Evolutionary conservation across 805 yeast genomes (phyloP), one percentile per base, ranked within the genome.

Genomic region (Metahyphopichia silvanorum): DNA sequence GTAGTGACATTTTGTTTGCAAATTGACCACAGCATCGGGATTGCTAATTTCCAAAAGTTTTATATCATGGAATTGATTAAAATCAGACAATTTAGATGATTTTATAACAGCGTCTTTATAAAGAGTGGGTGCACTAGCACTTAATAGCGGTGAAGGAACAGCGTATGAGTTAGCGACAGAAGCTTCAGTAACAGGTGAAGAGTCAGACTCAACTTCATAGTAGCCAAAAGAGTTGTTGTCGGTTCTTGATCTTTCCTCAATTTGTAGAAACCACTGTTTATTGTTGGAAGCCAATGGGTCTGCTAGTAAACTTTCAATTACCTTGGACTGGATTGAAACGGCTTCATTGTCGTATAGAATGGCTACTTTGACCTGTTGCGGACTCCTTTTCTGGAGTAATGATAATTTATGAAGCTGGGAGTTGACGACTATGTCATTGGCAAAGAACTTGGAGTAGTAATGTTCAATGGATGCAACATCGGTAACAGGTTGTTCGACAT

Each of bases 251-350:
- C 72, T 47, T 3, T 31, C 27, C 6, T 26, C 43, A 4, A 66
- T 37, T 17, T 40, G 29, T n/a, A 47, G 29, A 16, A 55, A 60
- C 71, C 71, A 63, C 10, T 21, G n/a, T 15, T 46, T 37, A 36
- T 58, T 63, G 9, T 43, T 44, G 9, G 41, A 46, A 10, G 71
- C 53, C 31, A 66, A 48, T 5, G 73, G 73, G 35, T 66, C 71
- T 1, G 71, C 64, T 24, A 66, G 47, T 8, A 66, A 39, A 3
- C 56, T 37, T 23, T 64, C 68, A 5, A 66, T 25, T n/a, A 66
- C 21, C 31, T 48, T 60, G n/a, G 68, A 55, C 2, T 43, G 31
- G 3, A 25, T n/a, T 11, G 43, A 38, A 5, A 40, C 34, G 5
- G 17, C 17, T 6, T 49, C 53, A 33, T 53, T 51, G 21, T 55